Base-by-base conservation (phyloP, 345 rosid genomes). In the Carallia brachiata region DNA sequence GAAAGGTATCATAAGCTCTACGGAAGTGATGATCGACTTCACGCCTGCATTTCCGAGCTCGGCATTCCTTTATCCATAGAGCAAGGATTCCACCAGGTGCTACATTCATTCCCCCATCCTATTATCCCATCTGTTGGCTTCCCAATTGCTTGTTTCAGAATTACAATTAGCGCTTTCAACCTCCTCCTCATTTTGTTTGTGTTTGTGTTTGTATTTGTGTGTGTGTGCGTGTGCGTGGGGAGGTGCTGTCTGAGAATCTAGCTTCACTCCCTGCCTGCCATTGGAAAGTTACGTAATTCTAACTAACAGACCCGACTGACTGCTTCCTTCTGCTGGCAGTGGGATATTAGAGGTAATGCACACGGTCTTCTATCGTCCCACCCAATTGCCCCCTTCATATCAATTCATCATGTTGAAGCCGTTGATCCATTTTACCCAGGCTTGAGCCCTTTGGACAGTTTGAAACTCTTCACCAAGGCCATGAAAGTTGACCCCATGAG, bases 21-120 rank as follows among this genome's bases (percentile, higher is more conserved):
- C 64, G 98, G 98, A 7, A 91, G 97, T 69, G 98, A 91, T 74
- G 98, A 94, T 81, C 87, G 98, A 4, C 86, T 94, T 13, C 96
- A 89, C 36, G 96, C 98, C 60, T 94, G 98, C 75, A 91, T 91
- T 73, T 81, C 97, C 0, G 98, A 94, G 72, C 89, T 94, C 0
- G 97, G 98, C 13, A 83, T 94, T 80, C 96, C 98, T 68, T 73
- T 94, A 63, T 80, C 95, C 5, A 86, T 80, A 73, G 98, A 94
- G 73, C 85, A 73, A 48, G 98, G 98, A 34, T 93, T 93, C 79
- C 98, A 93, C 67, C 98, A 91, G 94, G 98, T 90, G 65, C 30
- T 23, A 23, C 23, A 23, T 23, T 23, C 23, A 23, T 23, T 23
- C 23, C 23, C 23, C 23, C 23, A 23, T 23, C 23, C 23, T 23